Percentiles rank a stretch among this genome's conserved stretches.
Evolutionary conservation across 1,284 basidiomycete species (phyloP).

Genomic region (Ustilago tritici): DNA sequence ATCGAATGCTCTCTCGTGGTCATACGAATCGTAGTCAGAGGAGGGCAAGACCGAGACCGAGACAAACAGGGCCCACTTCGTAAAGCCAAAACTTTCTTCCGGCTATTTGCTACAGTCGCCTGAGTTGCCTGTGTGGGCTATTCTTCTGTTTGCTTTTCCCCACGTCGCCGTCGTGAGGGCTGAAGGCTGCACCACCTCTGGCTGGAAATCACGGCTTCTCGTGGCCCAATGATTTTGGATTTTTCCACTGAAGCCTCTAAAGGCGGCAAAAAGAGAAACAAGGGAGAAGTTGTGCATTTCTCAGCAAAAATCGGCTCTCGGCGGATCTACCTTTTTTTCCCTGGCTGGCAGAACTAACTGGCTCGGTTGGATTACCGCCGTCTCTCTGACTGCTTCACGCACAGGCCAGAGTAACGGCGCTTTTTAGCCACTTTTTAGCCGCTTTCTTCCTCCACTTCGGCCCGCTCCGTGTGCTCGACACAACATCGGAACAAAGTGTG

Average conservation of each 20-base stretch:
- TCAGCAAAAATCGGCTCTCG: neutral
- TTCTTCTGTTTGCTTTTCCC: neutral
- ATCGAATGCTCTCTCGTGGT: neutral
- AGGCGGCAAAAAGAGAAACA: constrained; percentile 1
- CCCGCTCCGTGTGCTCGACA: constrained; percentile 1
- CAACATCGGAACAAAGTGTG: constrained; percentile 9
- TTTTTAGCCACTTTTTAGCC: constrained; percentile 1
- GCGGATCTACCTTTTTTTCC: constrained; percentile 25
- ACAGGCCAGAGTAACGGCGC: neutral
- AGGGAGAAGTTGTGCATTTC: neutral
- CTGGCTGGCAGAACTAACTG: neutral
- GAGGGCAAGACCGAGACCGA: neutral
- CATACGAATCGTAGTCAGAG: neutral
- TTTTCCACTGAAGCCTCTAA: constrained; percentile 1
- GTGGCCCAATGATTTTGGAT: neutral
- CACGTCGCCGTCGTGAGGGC: constrained; percentile 1
- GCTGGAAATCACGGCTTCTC: constrained; percentile 22
- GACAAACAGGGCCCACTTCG: neutral
- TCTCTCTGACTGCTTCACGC: neutral
- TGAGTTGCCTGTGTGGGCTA: neutral
- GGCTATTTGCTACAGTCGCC: constrained; percentile 32
- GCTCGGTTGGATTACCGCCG: constrained; percentile 11
- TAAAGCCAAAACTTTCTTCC: constrained; percentile 32
- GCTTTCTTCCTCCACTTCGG: constrained; percentile 36
- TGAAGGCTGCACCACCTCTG: neutral